Base-by-base conservation (phyloP, 164 flowering plant species). In the Umbellularia californica region DNA sequence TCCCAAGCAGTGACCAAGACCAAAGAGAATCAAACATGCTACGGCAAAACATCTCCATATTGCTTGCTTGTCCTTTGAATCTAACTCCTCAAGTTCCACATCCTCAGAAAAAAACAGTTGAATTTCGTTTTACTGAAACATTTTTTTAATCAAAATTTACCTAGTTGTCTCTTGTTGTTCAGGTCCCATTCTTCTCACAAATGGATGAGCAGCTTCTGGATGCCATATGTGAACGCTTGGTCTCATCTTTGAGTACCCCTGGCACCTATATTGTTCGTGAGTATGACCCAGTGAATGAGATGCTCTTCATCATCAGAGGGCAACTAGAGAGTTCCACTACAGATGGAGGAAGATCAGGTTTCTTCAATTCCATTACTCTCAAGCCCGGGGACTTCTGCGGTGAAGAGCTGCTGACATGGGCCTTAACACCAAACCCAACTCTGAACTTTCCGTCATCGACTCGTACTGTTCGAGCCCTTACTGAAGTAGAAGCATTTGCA, bases 361-460 rank as follows among this genome's bases (percentile, higher is more conserved):
- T 91, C 81, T 87, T 87, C 79, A 91, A 88, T 73, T 80, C 88
- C 11, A 88, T 74, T 19, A 35, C 77, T 72, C 90, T 93, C 28
- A 75, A 79, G 60, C 87, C 90, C n/a, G 90, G 91, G 50, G 96
- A 88, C 74, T 91, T 90, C 70, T 93, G 93, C 74, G 96, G 98
- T 50, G 96, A 91, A 63, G 96, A 85, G 75, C 87, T 93, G 70
- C 90, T 93, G 25, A 85, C 91, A 17, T 93, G 98, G 96, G 98
- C 94, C 7, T 79, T 93, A 77, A 88, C 88, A 75, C 92, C 91
- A n/a, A 76, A 77, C 33, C 78, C 92, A 28, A 72, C 85, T 58
- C 60, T 85, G 28, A 84, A 82, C 73, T 81, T 87, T 23, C 97
- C 97, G 1, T 78, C 81, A 69, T 92, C 97, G 51, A 88, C 90